phyloP scores from a whole-genome alignment of 2,329 filamentous ascomycete species.

The Orbilia ellipsospora region DNA sequence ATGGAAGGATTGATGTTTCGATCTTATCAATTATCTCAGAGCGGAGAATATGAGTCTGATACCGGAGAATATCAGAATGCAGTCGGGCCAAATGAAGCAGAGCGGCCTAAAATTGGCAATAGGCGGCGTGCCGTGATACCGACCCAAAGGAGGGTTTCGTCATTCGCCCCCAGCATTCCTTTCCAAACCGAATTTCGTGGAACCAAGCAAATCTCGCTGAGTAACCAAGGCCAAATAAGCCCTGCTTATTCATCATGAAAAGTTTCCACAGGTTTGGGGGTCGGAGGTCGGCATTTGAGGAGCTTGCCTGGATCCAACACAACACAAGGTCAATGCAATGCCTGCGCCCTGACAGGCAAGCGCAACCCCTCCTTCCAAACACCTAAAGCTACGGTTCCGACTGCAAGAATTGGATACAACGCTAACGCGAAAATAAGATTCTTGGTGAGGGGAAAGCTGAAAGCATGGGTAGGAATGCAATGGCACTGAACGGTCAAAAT shows the following conservation, averaged over 20 bases:
- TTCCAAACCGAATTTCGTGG: background rate
- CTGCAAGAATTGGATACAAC: background rate
- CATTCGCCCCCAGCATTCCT: background rate
- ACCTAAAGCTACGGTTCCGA: background rate
- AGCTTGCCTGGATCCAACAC: conserved; percentile 16
- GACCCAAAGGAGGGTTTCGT: background rate
- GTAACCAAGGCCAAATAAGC: conserved; percentile 10
- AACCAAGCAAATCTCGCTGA: conserved; percentile 11
- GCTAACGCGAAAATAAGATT: too few species aligned
- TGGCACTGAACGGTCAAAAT: background rate
- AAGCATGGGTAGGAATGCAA: background rate
- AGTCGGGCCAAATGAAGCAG: too few species aligned
- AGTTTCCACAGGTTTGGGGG: background rate
- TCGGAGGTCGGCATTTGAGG: conserved; percentile 1
- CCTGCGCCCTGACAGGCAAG: background rate
- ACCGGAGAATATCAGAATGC: too few species aligned
- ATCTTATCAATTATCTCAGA: too few species aligned
- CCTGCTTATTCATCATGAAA: conserved; percentile 34
- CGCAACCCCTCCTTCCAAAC: background rate
- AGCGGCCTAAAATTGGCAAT: background rate
- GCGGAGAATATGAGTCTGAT: too few species aligned
- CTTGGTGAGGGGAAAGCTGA: background rate
- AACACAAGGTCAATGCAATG: conserved; percentile 19
- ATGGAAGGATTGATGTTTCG: too few species aligned
- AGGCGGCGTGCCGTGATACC: background rate